Conservation (phyloP, 345 rosid species). For the Arabidopsis thaliana region TAIR10.1 NC_003075.7:11513501-11514000, state of each 20-base stretch:
- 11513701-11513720: conserved; percentile 90
- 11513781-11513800: conserved; percentile 19
- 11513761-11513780: conserved; percentile 86
- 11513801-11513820: conserved; percentile 14
- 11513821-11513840: conserved; percentile 19
- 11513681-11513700: conserved; percentile 72
- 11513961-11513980: conserved; percentile 84
- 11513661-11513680: conserved; percentile 93
- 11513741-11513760: conserved; percentile 97
- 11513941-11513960: conserved; percentile 89
- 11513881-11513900: conserved; percentile 61
- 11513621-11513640: conserved; percentile 30
- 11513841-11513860: conserved; percentile 11
- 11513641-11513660: conserved; percentile 39
- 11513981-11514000: conserved; percentile 53
- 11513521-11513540: conserved; percentile 95
- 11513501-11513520: conserved; percentile 92
- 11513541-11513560: conserved; percentile 98
- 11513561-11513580: conserved; percentile 25
- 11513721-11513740: conserved; percentile 66
- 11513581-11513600: conserved; percentile 28
- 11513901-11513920: conserved; percentile 66
- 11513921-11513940: conserved; percentile 69
- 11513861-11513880: conserved; percentile 31
- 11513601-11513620: conserved; percentile 26